A percentile compares a stretch with the other conserved stretches of the same genome.
phyloP scores from a whole-genome alignment of 768 basidiomycete genomes.

The Mycena rebaudengoi region DNA sequence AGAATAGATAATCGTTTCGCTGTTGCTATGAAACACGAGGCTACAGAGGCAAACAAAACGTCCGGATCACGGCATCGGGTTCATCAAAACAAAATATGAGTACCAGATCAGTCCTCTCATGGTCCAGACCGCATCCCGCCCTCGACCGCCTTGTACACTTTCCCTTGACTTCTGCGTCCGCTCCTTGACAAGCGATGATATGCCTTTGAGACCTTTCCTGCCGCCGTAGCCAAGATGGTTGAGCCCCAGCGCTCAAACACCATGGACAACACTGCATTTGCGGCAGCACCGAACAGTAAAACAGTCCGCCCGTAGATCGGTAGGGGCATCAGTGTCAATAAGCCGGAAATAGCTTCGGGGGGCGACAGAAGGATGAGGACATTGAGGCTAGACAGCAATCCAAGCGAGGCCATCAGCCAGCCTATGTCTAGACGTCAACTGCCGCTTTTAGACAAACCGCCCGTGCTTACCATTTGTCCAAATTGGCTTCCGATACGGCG shows the following conservation, averaged over 20 bases:
- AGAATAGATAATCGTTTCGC: no score
- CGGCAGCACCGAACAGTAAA: constrained; percentile 69
- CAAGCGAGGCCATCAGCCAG: constrained; percentile 83
- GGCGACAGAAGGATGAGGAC: constrained; percentile 80
- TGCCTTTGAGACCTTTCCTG: constrained; percentile 73
- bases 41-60: no score
- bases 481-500: constrained; percentile 94
- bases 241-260: constrained; percentile 82
- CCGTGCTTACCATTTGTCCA: constrained; percentile 85
- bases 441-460: constrained; percentile 5
- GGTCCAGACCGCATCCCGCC: constrained; percentile 60
- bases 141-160: constrained; percentile 88
- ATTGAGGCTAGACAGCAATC: constrained; percentile 75
- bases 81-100: no score
- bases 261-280: constrained; percentile 78
- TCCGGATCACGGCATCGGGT: no score
- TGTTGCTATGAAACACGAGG: no score
- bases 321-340: constrained; percentile 83
- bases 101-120: background rate
- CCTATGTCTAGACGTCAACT: no score
- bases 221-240: constrained; percentile 59
- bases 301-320: constrained; percentile 73
- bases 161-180: constrained; percentile 63
- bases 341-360: constrained; percentile 58
- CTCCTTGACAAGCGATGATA: constrained; percentile 82